Base-by-base conservation (phyloP, 306 rosid genomes). In the Fagus crenata region DNA sequence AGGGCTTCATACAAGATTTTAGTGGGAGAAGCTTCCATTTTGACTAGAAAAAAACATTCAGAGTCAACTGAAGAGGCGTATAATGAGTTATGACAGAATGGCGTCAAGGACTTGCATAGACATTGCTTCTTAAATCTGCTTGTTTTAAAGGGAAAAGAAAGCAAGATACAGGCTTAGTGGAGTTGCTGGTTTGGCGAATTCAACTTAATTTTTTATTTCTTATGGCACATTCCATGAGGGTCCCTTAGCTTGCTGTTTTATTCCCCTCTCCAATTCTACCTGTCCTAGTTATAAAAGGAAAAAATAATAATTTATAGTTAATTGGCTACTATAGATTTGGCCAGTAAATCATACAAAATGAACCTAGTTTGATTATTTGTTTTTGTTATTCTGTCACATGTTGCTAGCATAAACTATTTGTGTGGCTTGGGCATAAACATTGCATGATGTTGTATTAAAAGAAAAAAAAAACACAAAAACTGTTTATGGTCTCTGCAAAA, bases 1-100 rank as follows among this genome's bases (percentile, higher is more conserved):
- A 69, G 36, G 33, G 58, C n/a, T 49, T 69, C 41, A 14, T 11
- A 70, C 39, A 37, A 2, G 31, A 59, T 18, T 2, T 13, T 67
- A 65, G 78, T 64, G 82, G 51, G 15, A 22, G 74, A 79, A 54
- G 49, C 49, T 54, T 65, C 69, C 40, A 12, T n/a, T 41, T 5
- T 8, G 59, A 65, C 78, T 67, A 40, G 32, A 1, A 41, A 51
- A 5, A 12, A 36, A 42, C 4, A 0, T 46, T 12, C 55, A 6
- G 18, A 5, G 58, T 70, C 55, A 11, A 18, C 54, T 22, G 12
- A 28, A 70, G 72, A 40, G 1, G 33, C 7, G 40, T 31, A 12
- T 9, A 17, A 32, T 2, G 1, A 17, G 14, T 32, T 17, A n/a
- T 15, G 13, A 39, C 3, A 69, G 53, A 14, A 65, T 61, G 41